Base-by-base conservation (phyloP, 192 early-diverging fungal genomes). In the Rhizophagus clarus region DNA sequence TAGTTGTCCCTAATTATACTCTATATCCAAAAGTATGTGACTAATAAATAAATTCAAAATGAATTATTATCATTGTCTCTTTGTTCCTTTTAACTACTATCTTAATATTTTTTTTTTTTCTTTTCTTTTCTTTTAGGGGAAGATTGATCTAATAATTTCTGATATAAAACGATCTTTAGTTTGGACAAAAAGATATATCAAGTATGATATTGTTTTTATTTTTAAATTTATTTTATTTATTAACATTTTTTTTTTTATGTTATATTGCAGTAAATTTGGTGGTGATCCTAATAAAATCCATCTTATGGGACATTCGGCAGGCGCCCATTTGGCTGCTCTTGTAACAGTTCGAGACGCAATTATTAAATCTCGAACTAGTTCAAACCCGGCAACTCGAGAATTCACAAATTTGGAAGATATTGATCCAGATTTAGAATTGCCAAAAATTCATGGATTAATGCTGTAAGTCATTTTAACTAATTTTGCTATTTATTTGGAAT, bases 1-100 rank as follows among this genome's bases (percentile, higher is more conserved):
- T 88, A 4, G 73, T 90, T 22, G 79, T 90, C 24, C 89, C 89
- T 17, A 86, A 90, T 42, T 89, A 89, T 72, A 74, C 87, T 15
- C 85, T 87, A 76, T 87, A 86, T 68, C 89, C 89, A 12, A 37
- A 82, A n/a, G 89, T 88, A 24, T 31, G 26, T 10, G 56, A 81
- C 31, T 45, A 45, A 12, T 45, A 12, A 11, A 9, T 1, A n/a
- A n/a, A n/a, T n/a, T n/a, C 11, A 61, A 79, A 83, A 82, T 28
- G 26, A 28, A 17, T 17, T 32, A 56, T 20, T 51, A 60, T 49
- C 12, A 17, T 51, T n/a, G 14, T 34, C 37, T 11, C 5, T 45
- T 40, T 45, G 42, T 45, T 45, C 11, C 42, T 56, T 51, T 29
- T 24, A 3, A 60, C 12, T 5, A 51, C 31, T 74, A 51, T 32